Conservation (phyloP, 129 eudicot genomes). For the Rutidosis leptorrhynchoides region DNA sequence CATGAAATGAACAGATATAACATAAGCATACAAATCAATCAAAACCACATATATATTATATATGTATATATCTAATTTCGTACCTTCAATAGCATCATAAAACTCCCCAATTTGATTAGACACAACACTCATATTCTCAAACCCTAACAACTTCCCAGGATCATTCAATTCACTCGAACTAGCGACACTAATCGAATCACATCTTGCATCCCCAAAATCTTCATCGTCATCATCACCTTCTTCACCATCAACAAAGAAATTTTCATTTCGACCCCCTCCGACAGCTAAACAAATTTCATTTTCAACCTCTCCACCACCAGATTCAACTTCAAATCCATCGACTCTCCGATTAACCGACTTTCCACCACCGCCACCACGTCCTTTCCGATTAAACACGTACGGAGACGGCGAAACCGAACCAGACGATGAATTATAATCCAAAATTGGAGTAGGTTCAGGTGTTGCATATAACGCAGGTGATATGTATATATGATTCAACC, state of each 20-base stretch:
- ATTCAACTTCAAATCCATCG: conserved; percentile 35
- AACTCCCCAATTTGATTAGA: conserved; percentile 41
- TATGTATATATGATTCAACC: conserved; percentile 39
- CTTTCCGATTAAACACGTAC: conserved; percentile 39
- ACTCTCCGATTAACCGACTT: conserved; percentile 26
- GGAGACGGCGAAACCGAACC: conserved; percentile 40
- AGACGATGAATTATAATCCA: conserved; percentile 25
- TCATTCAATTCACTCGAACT: conserved; percentile 36
- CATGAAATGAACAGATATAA: not conserved
- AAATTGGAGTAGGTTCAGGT: conserved; percentile 41
- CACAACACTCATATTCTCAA: conserved; percentile 29
- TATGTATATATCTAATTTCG: not conserved
- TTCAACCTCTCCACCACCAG: conserved; percentile 10
- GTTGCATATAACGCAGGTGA: conserved; percentile 41
- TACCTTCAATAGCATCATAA: conserved; percentile 44
- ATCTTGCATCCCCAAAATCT: conserved; percentile 36
- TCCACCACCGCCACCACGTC: conserved; percentile 33
- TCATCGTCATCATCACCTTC: conserved; percentile 19
- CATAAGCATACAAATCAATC: not conserved
- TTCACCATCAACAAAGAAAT: conserved; percentile 5
- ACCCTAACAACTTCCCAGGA: conserved; percentile 29
- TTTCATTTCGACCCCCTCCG: conserved; percentile 17
- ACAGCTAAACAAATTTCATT: conserved; percentile 8
- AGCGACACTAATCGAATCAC: conserved; percentile 38
- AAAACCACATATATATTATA: too few relatives aligned